Base-by-base conservation (phyloP, 768 basidiomycete species). In the Leccinum longicurvipes region DNA sequence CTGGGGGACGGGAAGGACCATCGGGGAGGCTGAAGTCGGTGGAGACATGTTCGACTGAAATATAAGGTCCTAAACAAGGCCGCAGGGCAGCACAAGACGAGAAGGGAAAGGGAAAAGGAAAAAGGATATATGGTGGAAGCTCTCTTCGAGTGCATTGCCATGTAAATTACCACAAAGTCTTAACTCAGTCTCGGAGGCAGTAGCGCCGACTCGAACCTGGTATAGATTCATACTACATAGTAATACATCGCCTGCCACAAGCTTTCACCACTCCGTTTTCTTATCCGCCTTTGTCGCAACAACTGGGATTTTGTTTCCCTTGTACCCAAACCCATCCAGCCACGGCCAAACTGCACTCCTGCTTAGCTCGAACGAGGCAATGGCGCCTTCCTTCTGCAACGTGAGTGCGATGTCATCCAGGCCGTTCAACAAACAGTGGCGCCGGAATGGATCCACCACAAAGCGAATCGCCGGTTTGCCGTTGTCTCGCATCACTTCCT, bases 341-440 rank as follows among this genome's bases (percentile, higher is more conserved):
- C 97, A 99, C 6, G 97, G 91, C 93, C 94, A 98, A 55, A 76
- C 69, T 65, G 83, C 76, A 25, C 84, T 88, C 61, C 97, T 74
- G 64, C 81, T 81, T 66, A 80, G 67, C 80, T 99, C 97, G 64
- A 98, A 99, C 42, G 71, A 63, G 57, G 79, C 77, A 60, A 99
- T 97, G n/a, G 79, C 70, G 10, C 75, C 75, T 29, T 78, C 84
- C 69, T 85, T 86, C 71, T 91, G 86, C 77, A 99, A 77, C 44
- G 97, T 99, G 72, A 99, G 77, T 42, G 89, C 94, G 60, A 99
- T 96, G 67, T 98, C 97, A 71, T 99, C 97, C 61, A 98, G 76
- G 29, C 97, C 97, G 66, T 99, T 94, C 73, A 99, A 71, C 71
- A 99, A 75, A 71, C 97, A 95, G 68, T 96, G 91, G 53, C 92